Evolutionary conservation across 2,329 filamentous ascomycete genomes (phyloP).

Genomic region (Beauveria pseudobassiana): DNA sequence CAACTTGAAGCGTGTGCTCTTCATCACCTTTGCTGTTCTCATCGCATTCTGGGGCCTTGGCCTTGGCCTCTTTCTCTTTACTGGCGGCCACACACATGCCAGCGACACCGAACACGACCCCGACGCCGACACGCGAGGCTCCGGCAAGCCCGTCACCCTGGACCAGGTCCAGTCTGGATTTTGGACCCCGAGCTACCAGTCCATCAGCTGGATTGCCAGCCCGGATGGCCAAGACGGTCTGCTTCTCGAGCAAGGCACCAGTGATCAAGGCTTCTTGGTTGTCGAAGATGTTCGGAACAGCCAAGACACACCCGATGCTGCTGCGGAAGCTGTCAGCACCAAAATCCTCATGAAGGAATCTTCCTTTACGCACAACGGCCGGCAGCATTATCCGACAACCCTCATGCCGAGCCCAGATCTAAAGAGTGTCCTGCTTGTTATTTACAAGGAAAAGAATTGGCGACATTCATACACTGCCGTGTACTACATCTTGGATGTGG

Average conservation of each 20-base stretch:
- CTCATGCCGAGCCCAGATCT: slow-evolving; percentile 75
- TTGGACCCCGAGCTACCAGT: slow-evolving; percentile 57
- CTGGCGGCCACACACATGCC: slow-evolving; percentile 58
- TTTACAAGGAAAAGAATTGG: slow-evolving; percentile 69
- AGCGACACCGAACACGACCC: slow-evolving; percentile 60
- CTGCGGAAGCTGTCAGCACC: slow-evolving; percentile 23
- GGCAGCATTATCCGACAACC: slow-evolving; percentile 47
- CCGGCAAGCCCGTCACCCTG: slow-evolving; percentile 65
- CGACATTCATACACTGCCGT: slow-evolving; percentile 78
- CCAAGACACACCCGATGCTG: slow-evolving; percentile 17
- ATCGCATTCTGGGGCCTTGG: slow-evolving; percentile 62
- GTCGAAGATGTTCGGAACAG: slow-evolving; percentile 72
- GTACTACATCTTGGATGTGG: slow-evolving; percentile 92
- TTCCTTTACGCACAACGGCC: slow-evolving; percentile 52
- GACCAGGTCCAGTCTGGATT: slow-evolving; percentile 60
- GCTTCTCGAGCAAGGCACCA: slow-evolving; percentile 62
- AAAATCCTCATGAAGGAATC: slow-evolving; percentile 65
- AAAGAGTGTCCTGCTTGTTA: slow-evolving; percentile 77
- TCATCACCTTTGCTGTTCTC: slow-evolving; percentile 54
- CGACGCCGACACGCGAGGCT: slow-evolving; percentile 54
- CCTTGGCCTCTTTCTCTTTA: slow-evolving; percentile 57
- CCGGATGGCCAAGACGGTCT: slow-evolving; percentile 75
- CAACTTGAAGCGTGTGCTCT: slow-evolving; percentile 54
- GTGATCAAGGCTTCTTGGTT: slow-evolving; percentile 66
- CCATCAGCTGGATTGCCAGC: slow-evolving; percentile 70